Conservation (phyloP, 2,329 filamentous ascomycete species). For the Cyclaneusma minus region DNA sequence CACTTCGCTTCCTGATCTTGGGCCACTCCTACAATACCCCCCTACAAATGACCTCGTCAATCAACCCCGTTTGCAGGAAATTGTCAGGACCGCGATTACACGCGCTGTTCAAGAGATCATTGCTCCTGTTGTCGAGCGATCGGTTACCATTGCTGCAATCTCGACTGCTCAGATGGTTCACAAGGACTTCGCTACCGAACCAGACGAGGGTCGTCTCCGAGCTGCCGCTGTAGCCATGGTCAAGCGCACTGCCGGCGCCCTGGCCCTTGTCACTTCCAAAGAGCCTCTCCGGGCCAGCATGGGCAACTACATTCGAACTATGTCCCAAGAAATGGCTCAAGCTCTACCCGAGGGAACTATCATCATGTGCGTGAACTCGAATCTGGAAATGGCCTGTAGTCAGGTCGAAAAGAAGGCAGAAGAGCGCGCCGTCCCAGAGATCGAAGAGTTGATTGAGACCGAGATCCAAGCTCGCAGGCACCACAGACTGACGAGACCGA, state of each 20-base stretch:
- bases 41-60: slow-evolving; percentile 67
- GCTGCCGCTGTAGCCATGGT: slow-evolving; percentile 87
- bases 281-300: slow-evolving; percentile 93
- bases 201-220: slow-evolving; percentile 74
- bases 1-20: slow-evolving; percentile 70
- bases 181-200: slow-evolving; percentile 91
- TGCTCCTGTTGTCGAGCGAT: slow-evolving; percentile 89
- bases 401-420: slow-evolving; percentile 95
- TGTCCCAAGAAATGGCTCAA: slow-evolving; percentile 53
- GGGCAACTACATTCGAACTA: slow-evolving; percentile 78
- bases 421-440: slow-evolving; percentile 82
- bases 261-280: slow-evolving; percentile 95
- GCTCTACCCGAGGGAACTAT: slow-evolving; percentile 88
- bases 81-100: slow-evolving; percentile 74
- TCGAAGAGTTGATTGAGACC: slow-evolving; percentile 79
- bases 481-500: slow-evolving; percentile 60
- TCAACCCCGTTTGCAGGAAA: slow-evolving; percentile 50
- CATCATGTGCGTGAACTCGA: slow-evolving; percentile 97
- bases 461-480: slow-evolving; percentile 65
- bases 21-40: slow-evolving; percentile 64
- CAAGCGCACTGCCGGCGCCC: slow-evolving; percentile 80
- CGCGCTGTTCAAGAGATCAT: slow-evolving; percentile 93
- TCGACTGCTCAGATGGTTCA: slow-evolving; percentile 89
- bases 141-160: slow-evolving; percentile 94
- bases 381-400: slow-evolving; percentile 81